A percentile compares a stretch with the other conserved stretches of the same genome.
Evolutionary conservation across 2,329 filamentous ascomycete genomes (phyloP).

Genomic region (Nigrospora osmanthi): DNA sequence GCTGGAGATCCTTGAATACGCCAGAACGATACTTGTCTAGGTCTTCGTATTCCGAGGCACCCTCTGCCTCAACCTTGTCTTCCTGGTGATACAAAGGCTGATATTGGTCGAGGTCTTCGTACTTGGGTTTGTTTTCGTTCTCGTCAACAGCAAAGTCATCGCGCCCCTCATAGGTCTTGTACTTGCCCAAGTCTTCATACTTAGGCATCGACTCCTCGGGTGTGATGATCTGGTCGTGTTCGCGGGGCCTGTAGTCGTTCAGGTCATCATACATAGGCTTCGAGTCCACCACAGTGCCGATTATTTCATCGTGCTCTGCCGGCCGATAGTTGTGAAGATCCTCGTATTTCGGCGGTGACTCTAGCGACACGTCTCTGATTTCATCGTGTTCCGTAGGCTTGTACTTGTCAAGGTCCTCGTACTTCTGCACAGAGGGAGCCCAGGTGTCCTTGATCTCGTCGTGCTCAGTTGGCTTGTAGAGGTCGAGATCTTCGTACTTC

Average conservation of each 20-base stretch:
- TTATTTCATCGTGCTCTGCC: conserved; percentile 1
- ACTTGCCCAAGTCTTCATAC: conserved; percentile 31
- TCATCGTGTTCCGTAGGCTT: background rate
- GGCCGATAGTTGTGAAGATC: conserved; percentile 4
- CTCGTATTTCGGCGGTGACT: background rate
- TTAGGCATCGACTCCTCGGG: conserved; percentile 14
- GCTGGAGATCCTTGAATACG: conserved; percentile 13
- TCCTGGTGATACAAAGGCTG: conserved; percentile 12
- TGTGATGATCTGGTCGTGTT: conserved; percentile 23
- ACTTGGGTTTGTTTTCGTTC: conserved; percentile 16
- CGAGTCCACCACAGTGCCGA: conserved; percentile 8
- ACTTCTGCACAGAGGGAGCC: conserved; percentile 1
- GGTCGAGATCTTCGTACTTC: conserved; percentile 2
- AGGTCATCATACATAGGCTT: conserved; percentile 25
- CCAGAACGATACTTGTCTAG: conserved; percentile 27
- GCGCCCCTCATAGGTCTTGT: conserved; percentile 21
- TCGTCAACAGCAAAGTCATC: conserved; percentile 19
- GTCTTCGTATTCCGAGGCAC: conserved; percentile 30
- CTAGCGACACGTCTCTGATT: background rate
- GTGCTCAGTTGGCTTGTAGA: conserved; percentile 1
- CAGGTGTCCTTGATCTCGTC: conserved; percentile 8
- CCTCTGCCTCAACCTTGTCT: conserved; percentile 20
- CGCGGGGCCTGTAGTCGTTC: conserved; percentile 27
- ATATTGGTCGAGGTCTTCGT: conserved; percentile 35
- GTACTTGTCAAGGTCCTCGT: conserved; percentile 2